Percentiles rank a stretch among this genome's conserved stretches.
Conservation (phyloP, 1,139 yeast species). For the Saccharomyces hybrid region DNA sequence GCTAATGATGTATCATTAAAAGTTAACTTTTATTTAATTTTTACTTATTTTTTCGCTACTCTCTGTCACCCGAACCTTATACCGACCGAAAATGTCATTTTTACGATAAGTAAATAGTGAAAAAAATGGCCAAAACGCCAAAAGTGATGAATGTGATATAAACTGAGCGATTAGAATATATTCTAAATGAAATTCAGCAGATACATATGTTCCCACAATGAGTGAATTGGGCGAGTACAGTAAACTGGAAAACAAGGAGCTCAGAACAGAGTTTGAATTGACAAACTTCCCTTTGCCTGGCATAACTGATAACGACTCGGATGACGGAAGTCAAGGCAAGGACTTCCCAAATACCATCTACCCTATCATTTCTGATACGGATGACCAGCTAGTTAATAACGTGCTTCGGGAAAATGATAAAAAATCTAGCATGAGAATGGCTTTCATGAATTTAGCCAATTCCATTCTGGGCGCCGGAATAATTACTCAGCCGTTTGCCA, state of each 20-base stretch:
- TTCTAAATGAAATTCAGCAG: not conserved
- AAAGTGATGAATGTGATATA: not conserved
- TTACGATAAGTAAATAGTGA: not conserved
- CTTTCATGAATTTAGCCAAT: slow-evolving; percentile 96
- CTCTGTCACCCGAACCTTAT: not conserved
- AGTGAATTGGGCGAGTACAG: not conserved
- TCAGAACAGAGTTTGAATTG: slow-evolving; percentile 1
- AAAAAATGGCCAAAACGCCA: not conserved
- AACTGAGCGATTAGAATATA: not conserved
- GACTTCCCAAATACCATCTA: not conserved
- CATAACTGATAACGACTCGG: not conserved
- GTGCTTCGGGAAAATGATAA: slow-evolving; percentile 13
- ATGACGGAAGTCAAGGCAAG: not conserved
- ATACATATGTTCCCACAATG: not conserved
- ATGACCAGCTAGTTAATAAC: slow-evolving; percentile 5
- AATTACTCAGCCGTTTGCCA: slow-evolving; percentile 88
- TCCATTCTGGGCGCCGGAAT: slow-evolving; percentile 92
- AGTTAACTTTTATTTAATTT: not conserved
- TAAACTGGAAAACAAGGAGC: not conserved
- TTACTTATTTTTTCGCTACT: not conserved
- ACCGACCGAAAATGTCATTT: not conserved
- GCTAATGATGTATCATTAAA: not conserved
- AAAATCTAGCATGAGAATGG: slow-evolving; percentile 56
- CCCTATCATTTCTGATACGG: not conserved
- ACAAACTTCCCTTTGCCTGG: not conserved